phyloP scores from a whole-genome alignment of 2,329 filamentous ascomycete species.

The Alternaria arborescens region DNA sequence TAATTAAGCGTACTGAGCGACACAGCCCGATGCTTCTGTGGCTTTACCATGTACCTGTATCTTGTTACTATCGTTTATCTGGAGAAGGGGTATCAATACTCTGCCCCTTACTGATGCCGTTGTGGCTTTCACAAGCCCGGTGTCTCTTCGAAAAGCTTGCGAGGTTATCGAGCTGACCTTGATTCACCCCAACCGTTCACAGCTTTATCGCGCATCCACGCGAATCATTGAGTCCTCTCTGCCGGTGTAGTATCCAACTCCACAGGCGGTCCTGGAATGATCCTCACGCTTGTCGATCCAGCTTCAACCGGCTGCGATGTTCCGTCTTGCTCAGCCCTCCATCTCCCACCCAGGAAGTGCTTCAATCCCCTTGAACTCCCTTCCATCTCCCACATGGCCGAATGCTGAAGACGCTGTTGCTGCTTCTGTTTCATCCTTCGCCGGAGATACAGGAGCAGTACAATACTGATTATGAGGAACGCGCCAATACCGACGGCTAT shows the following conservation, averaged over 20 bases:
- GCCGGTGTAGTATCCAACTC: background rate
- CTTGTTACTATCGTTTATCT: too few relatives aligned
- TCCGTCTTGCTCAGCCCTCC: background rate
- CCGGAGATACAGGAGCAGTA: background rate
- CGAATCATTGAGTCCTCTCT: background rate
- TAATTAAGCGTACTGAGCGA: accelerated
- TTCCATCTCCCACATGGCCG: background rate
- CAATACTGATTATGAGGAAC: background rate
- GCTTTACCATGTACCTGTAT: too few relatives aligned
- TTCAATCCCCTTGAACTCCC: background rate
- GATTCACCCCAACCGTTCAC: background rate
- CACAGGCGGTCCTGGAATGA: background rate
- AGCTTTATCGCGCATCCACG: background rate
- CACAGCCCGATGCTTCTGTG: too few relatives aligned
- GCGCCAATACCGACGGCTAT: background rate
- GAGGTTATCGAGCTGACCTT: accelerated
- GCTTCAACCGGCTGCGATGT: background rate
- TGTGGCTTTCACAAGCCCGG: too few relatives aligned
- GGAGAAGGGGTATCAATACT: too few relatives aligned
- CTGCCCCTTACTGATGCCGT: too few relatives aligned
- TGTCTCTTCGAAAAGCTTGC: too few relatives aligned
- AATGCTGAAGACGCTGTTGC: too few relatives aligned
- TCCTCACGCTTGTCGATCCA: background rate
- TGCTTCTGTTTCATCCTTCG: background rate
- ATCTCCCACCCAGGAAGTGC: background rate